Evolutionary conservation across 306 rosid species (phyloP), one percentile per base, ranked within the genome.

Genomic region (Elaeagnus macrophylla): DNA sequence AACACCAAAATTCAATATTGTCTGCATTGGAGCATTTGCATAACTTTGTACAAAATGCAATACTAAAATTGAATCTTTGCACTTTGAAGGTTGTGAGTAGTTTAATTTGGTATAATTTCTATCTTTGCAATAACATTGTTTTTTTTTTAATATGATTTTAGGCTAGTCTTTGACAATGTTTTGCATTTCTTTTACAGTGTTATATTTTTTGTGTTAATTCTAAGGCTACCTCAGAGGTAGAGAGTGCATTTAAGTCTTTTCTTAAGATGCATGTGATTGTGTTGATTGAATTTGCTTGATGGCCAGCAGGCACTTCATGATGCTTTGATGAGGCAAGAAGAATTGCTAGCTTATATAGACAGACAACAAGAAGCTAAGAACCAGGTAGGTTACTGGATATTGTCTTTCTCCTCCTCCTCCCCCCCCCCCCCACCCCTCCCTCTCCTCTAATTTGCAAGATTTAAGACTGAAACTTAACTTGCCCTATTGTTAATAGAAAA

Each of bases 251-350:
- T 25, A 25, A 25, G 32, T 25, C 7, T 45, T 45, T 45, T 13
- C 15, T 15, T 12, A 17, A n/a, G 42, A 41, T 69, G 54, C 16
- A 38, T 37, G 10, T 56, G 12, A 61, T 65, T 37, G 10, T 56
- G 12, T 64, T 65, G 50, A 35, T 67, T 43, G 41, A 38, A 44
- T 48, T 10, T 48, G 55, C 45, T 42, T 37, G 54, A 50, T 62
- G 57, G 52, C 57, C 64, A 51, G 60, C 64, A 91, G 99, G 96
- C 99, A 67, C 82, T 91, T 40, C 72, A 91, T 60, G 93, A 87
- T 56, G 99, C 96, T 2, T 68, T 84, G 49, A 87, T 91, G 88
- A 84, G 77, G 71, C 99, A 91, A 79, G 99, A 91, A 74, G 99
- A 91, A 64, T 66, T 91, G 67, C 87, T 91, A 65, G 95, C 96